Evolutionary conservation across 495 filamentous ascomycete genomes (phyloP).

Genomic region (Durotheca rogersii): DNA sequence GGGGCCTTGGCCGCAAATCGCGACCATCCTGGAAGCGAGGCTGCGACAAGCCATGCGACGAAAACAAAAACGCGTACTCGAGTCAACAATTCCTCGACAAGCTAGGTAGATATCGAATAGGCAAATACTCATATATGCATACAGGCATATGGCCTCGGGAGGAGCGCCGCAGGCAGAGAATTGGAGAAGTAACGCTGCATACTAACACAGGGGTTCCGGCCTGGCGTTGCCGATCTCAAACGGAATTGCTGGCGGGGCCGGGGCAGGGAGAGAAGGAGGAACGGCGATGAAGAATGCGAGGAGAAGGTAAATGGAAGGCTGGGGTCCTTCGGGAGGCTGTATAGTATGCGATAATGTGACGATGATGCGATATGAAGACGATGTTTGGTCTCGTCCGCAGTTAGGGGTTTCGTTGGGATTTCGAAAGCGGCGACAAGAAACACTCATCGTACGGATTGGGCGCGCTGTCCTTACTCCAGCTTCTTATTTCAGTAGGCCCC

Average conservation of each 20-base stretch:
- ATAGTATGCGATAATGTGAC: slow-evolving; percentile 10
- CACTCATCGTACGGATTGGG: slow-evolving; percentile 8
- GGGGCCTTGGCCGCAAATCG: slow-evolving; percentile 12
- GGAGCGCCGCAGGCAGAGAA: slow-evolving; percentile 1
- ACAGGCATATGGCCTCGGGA: too few species aligned
- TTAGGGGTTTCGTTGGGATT: background rate
- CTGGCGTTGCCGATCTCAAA: slow-evolving; percentile 5
- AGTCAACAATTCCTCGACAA: background rate
- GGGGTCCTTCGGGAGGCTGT: background rate
- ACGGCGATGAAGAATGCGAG: background rate
- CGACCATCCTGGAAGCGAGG: slow-evolving; percentile 1
- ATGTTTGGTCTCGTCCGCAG: background rate
- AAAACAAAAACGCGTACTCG: slow-evolving; percentile 7
- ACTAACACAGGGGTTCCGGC: slow-evolving; percentile 3
- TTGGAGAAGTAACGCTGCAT: background rate
- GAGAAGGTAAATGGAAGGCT: slow-evolving; percentile 16
- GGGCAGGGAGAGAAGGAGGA: background rate
- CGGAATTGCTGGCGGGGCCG: background rate
- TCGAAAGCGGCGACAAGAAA: slow-evolving; percentile 13
- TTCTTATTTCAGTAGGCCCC: slow-evolving; percentile 24
- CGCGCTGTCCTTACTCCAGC: too few species aligned
- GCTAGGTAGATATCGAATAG: slow-evolving; percentile 7
- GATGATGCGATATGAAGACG: background rate
- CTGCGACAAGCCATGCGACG: background rate
- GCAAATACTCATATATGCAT: too few species aligned